A percentile compares a stretch with the other conserved stretches of the same genome.
These are phyloP conservation scores for Stevia rebaudiana DNA, from an alignment of 140 eudicot genomes.

Conservation along the genomic window DNA sequence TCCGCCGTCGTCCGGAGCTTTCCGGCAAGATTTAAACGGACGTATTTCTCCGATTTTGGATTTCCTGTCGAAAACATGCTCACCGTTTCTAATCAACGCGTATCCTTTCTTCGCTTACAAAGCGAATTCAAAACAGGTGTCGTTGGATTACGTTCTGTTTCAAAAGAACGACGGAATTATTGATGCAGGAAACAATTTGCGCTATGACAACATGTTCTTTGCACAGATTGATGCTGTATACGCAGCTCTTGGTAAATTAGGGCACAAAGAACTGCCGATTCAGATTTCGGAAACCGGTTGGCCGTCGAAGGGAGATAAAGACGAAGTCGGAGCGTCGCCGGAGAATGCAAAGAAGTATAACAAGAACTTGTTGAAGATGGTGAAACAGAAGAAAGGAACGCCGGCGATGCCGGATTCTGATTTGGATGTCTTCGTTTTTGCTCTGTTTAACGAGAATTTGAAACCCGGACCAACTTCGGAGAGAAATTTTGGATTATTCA, in stretches of 20 bases:
- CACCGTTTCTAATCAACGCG: conserved; percentile 79
- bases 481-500: conserved; percentile 79
- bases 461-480: conserved; percentile 90
- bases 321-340: conserved; percentile 66
- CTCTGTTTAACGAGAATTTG: conserved; percentile 78
- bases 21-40: conserved; percentile 44
- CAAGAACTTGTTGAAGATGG: conserved; percentile 53
- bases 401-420: conserved; percentile 71
- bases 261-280: conserved; percentile 43
- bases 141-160: conserved; percentile 66
- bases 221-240: conserved; percentile 88
- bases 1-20: conserved; percentile 79
- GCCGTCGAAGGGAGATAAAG: conserved; percentile 85
- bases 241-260: conserved; percentile 50
- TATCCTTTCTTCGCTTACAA: conserved; percentile 88
- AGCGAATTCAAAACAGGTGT: conserved; percentile 47
- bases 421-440: conserved; percentile 61
- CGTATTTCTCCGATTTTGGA: conserved; percentile 44
- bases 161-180: conserved; percentile 46
- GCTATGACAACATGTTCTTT: conserved; percentile 77
- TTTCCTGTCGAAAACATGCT: conserved; percentile 51
- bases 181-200: conserved; percentile 54
- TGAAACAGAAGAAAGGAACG: conserved; percentile 57
- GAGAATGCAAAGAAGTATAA: conserved; percentile 82
- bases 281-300: conserved; percentile 91